Percentiles rank a stretch among this genome's conserved stretches.
Conservation (phyloP, 495 filamentous ascomycete genomes). For the Trichoderma virens region DNA sequence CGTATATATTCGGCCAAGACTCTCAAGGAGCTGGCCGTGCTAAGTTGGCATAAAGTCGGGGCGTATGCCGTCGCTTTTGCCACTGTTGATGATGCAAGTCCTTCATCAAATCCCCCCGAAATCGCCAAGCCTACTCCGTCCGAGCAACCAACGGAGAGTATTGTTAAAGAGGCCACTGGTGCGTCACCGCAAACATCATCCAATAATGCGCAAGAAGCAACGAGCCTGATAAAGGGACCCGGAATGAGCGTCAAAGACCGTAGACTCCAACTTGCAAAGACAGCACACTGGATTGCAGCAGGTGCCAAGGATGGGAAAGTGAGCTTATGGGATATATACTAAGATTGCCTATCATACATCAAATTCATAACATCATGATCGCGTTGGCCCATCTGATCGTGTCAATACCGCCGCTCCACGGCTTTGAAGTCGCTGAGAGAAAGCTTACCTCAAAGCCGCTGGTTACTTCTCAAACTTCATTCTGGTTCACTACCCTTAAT, state of each 20-base stretch:
- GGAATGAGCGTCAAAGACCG: slow-evolving; percentile 48
- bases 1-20: slow-evolving; percentile 75
- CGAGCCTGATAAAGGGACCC: neutral
- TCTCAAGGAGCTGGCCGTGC: slow-evolving; percentile 81
- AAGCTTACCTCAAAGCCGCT: no score
- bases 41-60: slow-evolving; percentile 92
- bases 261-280: slow-evolving; percentile 55
- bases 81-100: slow-evolving; percentile 23
- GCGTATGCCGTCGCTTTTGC: slow-evolving; percentile 84
- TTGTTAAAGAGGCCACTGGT: neutral
- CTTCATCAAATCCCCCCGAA: neutral
- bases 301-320: slow-evolving; percentile 96
- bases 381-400: neutral
- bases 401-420: neutral
- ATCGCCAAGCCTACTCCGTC: neutral
- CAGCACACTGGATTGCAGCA: slow-evolving; percentile 80
- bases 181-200: neutral
- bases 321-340: slow-evolving; percentile 94
- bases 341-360: slow-evolving; percentile 14
- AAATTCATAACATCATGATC: neutral
- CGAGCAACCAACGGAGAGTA: neutral
- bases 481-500: neutral
- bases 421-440: neutral
- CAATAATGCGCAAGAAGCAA: neutral
- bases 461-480: neutral